Conservation (phyloP, 257 asterid species). For the Scutellaria minor region DNA sequence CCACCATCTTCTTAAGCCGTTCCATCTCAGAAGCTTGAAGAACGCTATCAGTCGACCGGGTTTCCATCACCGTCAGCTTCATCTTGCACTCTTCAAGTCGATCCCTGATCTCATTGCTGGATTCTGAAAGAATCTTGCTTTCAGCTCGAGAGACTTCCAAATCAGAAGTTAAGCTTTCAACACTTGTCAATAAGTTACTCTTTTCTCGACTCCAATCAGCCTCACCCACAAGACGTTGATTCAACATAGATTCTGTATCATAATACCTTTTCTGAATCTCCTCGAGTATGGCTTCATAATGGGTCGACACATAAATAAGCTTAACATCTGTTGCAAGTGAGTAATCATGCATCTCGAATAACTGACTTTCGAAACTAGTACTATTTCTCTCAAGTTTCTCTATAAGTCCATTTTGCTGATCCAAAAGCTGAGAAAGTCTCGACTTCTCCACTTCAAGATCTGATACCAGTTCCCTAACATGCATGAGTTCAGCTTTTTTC, state of each 20-base stretch:
- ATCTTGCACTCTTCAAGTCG: conserved; percentile 54
- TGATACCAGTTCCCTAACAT: conserved; percentile 52
- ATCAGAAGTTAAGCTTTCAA: conserved; percentile 54
- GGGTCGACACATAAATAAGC: conserved; percentile 50
- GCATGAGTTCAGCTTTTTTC: conserved; percentile 58
- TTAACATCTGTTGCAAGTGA: conserved; percentile 63
- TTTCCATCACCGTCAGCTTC: conserved; percentile 46
- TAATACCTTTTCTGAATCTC: conserved; percentile 55
- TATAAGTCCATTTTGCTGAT: conserved; percentile 49
- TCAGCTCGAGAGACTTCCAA: conserved; percentile 58
- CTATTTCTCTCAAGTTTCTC: conserved; percentile 50
- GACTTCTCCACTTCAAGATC: conserved; percentile 69
- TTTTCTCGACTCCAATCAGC: conserved; percentile 56
- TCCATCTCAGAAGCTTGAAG: conserved; percentile 48
- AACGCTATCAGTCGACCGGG: conserved; percentile 42
- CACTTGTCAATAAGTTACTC: conserved; percentile 40
- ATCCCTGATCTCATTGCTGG: conserved; percentile 41
- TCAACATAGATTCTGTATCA: conserved; percentile 50
- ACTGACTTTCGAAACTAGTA: conserved; percentile 55
- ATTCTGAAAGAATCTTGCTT: conserved; percentile 62
- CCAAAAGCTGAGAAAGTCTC: conserved; percentile 53
- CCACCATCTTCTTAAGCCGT: conserved; percentile 45
- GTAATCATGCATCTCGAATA: conserved; percentile 56
- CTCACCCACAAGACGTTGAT: conserved; percentile 52
- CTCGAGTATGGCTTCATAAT: conserved; percentile 47